phyloP scores from a whole-genome alignment of 345 rosid genomes.

The Sonneratia caseolaris region DNA sequence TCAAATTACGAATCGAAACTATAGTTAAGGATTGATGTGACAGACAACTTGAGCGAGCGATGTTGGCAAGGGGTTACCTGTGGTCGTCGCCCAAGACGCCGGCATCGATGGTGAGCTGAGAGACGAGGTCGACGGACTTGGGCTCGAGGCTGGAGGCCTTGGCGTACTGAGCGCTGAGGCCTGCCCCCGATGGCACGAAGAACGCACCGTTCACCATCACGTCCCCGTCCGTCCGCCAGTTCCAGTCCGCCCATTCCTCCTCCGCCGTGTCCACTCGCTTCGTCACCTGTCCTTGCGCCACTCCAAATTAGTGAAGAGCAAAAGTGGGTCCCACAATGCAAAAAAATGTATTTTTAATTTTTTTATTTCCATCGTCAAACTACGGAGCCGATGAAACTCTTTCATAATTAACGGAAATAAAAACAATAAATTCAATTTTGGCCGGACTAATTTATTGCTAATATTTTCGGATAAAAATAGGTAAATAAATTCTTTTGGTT shows the following conservation, averaged over 20 bases:
- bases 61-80: conserved; percentile 28
- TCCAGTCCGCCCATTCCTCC: conserved; percentile 65
- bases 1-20: too few relatives aligned
- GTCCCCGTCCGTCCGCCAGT: conserved; percentile 96
- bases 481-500: background rate
- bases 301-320: background rate
- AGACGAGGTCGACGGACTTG: conserved; percentile 44
- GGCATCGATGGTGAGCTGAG: conserved; percentile 62
- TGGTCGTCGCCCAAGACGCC: conserved; percentile 71
- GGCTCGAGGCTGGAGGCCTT: conserved; percentile 80
- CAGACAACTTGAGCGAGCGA: background rate
- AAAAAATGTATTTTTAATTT: too few relatives aligned
- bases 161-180: conserved; percentile 41
- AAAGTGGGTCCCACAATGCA: too few relatives aligned
- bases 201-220: conserved; percentile 81
- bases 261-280: conserved; percentile 80
- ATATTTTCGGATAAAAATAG: background rate
- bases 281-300: conserved; percentile 77
- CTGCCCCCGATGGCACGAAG: conserved; percentile 88
- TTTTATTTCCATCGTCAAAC: too few relatives aligned
- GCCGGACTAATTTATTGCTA: background rate
- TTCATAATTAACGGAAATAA: too few relatives aligned
- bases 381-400: too few relatives aligned
- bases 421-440: too few relatives aligned
- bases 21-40: background rate